Evolutionary conservation across 164 flowering plant genomes (phyloP).

Genomic region (Stephania cephalantha): DNA sequence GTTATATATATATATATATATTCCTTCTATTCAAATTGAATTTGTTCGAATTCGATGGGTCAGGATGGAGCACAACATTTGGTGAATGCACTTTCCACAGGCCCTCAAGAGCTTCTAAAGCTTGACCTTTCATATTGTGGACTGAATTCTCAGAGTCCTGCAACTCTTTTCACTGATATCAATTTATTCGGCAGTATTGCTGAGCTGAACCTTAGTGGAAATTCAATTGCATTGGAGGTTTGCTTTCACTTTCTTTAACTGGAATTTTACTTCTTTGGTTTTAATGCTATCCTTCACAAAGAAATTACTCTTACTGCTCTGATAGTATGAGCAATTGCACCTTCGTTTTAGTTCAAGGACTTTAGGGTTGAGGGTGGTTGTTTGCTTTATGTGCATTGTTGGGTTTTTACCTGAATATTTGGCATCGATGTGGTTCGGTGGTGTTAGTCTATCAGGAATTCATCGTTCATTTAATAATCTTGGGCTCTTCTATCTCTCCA

Average conservation of each 20-base stretch:
- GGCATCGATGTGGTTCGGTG: not conserved
- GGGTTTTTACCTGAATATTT: not conserved
- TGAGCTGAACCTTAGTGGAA: conserved; percentile 79
- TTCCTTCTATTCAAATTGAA: conserved; percentile 4
- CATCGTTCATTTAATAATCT: not conserved
- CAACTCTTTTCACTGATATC: conserved; percentile 24
- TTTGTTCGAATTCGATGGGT: conserved; percentile 8
- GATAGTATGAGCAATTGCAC: not conserved
- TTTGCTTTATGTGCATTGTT: not conserved
- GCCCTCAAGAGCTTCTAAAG: conserved; percentile 55
- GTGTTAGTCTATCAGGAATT: not conserved
- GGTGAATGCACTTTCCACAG: conserved; percentile 46
- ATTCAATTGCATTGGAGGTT: conserved; percentile 58
- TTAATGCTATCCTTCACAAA: not conserved
- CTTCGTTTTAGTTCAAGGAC: not conserved
- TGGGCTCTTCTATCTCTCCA: not conserved
- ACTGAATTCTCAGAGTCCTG: conserved; percentile 35
- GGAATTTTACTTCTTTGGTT: not conserved
- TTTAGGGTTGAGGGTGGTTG: not conserved
- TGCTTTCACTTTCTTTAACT: conserved; percentile 3
- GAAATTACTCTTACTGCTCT: not conserved
- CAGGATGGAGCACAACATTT: conserved; percentile 69
- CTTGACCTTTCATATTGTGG: conserved; percentile 77
- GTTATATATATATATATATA: too few relatives aligned
- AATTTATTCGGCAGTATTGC: conserved; percentile 35